These are phyloP conservation scores for Epicoccum nigrum DNA, from an alignment of 2,329 filamentous ascomycete species.

Conservation along the genomic window DNA sequence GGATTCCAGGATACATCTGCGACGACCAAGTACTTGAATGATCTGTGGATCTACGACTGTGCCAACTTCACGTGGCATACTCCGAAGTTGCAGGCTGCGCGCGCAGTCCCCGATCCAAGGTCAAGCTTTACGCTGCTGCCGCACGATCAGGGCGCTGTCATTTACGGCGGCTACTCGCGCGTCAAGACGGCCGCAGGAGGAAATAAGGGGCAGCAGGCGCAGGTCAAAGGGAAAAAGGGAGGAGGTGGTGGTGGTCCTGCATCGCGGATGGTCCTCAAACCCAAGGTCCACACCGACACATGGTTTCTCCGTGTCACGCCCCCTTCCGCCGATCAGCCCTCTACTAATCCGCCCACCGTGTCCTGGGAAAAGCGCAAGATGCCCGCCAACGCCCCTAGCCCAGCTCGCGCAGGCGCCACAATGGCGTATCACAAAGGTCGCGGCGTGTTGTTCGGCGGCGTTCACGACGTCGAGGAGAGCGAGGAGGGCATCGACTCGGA, in stretches of 20 bases:
- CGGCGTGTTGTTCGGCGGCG: constrained; percentile 91
- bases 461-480: constrained; percentile 88
- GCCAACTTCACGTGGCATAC: constrained; percentile 83
- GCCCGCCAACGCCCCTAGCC: constrained; percentile 85
- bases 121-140: constrained; percentile 93
- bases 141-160: constrained; percentile 84
- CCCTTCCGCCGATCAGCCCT: constrained; percentile 69
- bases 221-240: constrained; percentile 42
- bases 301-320: constrained; percentile 86
- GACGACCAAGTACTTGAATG: constrained; percentile 89
- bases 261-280: constrained; percentile 77
- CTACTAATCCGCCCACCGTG: constrained; percentile 71
- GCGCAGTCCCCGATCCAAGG: constrained; percentile 85
- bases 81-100: constrained; percentile 75
- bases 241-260: constrained; percentile 62
- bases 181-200: constrained; percentile 70
- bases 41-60: constrained; percentile 96
- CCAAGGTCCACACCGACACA: constrained; percentile 91
- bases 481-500: constrained; percentile 97
- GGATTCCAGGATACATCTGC: constrained; percentile 97
- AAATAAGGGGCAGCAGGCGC: constrained; percentile 64
- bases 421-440: constrained; percentile 95
- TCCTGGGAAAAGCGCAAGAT: constrained; percentile 94
- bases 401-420: constrained; percentile 83
- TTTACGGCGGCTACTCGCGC: constrained; percentile 93